These are phyloP conservation scores for Pythium chondricola DNA, from an alignment of 352 stramenopile genomes.

Conservation along the genomic window DNA sequence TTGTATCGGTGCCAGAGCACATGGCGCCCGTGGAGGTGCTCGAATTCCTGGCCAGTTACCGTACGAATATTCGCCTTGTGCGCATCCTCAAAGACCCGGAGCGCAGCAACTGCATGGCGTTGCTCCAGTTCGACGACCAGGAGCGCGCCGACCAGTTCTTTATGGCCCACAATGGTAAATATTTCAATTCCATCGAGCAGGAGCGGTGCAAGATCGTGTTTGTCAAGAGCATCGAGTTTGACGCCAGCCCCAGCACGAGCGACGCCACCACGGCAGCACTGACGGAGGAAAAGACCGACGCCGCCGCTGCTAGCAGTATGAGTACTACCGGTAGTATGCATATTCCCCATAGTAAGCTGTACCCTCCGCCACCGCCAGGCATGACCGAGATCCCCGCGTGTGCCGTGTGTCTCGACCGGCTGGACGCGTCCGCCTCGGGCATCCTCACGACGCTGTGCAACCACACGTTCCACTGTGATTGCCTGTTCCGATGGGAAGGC, in stretches of 20 bases:
- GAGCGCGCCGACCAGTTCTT: slow-evolving; percentile 83
- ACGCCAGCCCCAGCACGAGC: no score
- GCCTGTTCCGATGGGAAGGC: slow-evolving; percentile 92
- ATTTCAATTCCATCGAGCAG: slow-evolving; percentile 91
- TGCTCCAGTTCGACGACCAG: slow-evolving; percentile 77
- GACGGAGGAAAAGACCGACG: no score
- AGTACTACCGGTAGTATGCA: no score
- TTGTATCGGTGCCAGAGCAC: slow-evolving; percentile 78
- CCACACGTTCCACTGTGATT: slow-evolving; percentile 97
- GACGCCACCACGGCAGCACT: no score
- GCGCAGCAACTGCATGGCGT: slow-evolving; percentile 79
- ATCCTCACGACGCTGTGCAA: slow-evolving; percentile 98
- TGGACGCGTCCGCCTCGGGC: slow-evolving; percentile 79
- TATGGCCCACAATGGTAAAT: slow-evolving; percentile 83
- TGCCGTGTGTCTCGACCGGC: slow-evolving; percentile 87
- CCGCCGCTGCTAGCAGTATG: no score
- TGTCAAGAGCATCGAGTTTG: slow-evolving; percentile 85
- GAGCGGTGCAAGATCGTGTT: slow-evolving; percentile 89
- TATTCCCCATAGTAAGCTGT: no score
- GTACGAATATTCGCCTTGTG: slow-evolving; percentile 64
- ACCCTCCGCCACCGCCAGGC: slow-evolving; percentile 48
- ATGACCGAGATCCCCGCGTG: slow-evolving; percentile 89
- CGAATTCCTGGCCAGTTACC: slow-evolving; percentile 75
- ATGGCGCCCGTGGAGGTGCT: slow-evolving; percentile 84
- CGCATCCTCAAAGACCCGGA: slow-evolving; percentile 79